A percentile compares a stretch with the other conserved stretches of the same genome.
These are phyloP conservation scores for Penicillium sp. DNA, from an alignment of 2,329 filamentous ascomycete genomes.

Conservation along the genomic window DNA sequence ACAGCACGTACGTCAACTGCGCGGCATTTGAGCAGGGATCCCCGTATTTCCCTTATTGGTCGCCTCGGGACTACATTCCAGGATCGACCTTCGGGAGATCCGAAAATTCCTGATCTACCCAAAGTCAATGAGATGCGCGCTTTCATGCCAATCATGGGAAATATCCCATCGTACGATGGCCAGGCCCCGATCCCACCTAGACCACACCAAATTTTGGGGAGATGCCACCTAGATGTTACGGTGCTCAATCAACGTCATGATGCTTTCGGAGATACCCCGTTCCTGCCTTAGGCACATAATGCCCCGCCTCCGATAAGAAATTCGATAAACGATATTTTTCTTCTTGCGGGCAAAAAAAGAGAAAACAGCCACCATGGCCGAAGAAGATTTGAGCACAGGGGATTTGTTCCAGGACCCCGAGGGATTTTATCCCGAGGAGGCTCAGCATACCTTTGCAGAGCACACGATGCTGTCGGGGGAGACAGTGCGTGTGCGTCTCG, in stretches of 20 bases:
- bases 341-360: neutral
- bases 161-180: neutral
- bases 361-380: slow-evolving; percentile 23
- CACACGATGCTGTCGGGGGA: slow-evolving; percentile 68
- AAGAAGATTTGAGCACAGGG: slow-evolving; percentile 37
- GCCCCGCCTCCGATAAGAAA: slow-evolving; percentile 12
- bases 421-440: slow-evolving; percentile 75
- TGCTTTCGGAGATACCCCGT: neutral
- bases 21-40: neutral
- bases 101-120: neutral
- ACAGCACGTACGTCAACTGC: too few species aligned
- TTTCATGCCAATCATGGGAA: neutral
- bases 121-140: neutral
- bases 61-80: neutral
- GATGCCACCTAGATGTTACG: neutral
- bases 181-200: too few species aligned
- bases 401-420: slow-evolving; percentile 76
- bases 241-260: neutral
- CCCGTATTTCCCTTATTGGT: neutral
- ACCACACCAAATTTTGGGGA: too few species aligned
- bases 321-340: slow-evolving; percentile 13
- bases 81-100: neutral
- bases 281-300: slow-evolving; percentile 8
- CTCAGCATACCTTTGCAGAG: slow-evolving; percentile 68
- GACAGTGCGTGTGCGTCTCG: slow-evolving; percentile 68